Percentiles rank a stretch among this genome's conserved stretches.
Evolutionary conservation across 2,329 filamentous ascomycete species (phyloP).

Genomic region (Pestalotiopsis sp.): DNA sequence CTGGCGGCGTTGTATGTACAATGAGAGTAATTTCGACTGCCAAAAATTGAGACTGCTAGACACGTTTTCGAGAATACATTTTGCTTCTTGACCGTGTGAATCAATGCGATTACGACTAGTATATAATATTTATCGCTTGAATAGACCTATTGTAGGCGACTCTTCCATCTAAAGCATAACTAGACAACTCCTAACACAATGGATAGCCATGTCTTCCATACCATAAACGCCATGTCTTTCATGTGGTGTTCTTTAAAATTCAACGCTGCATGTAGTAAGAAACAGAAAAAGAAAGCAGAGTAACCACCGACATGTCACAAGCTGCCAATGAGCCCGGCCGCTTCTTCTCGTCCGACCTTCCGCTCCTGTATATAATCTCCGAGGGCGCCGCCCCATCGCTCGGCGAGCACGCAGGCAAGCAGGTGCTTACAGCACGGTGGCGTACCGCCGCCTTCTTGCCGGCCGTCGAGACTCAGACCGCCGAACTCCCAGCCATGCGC

Average conservation of each 20-base stretch:
- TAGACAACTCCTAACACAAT: too few species aligned
- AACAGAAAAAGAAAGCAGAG: background rate
- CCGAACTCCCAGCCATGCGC: conserved; percentile 30
- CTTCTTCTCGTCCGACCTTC: conserved; percentile 62
- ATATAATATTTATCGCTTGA: too few species aligned
- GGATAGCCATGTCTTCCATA: background rate
- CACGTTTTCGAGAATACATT: background rate
- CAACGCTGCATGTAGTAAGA: background rate
- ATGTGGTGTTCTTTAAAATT: background rate
- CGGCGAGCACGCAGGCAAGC: conserved; percentile 77
- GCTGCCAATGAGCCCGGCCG: conserved; percentile 65
- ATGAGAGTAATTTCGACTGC: conserved; percentile 6
- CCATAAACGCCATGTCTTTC: background rate
- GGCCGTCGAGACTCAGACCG: conserved; percentile 35
- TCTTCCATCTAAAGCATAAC: too few species aligned
- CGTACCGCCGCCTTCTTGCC: conserved; percentile 17
- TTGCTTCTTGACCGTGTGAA: background rate
- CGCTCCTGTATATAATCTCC: conserved; percentile 56
- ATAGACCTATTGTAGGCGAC: too few species aligned
- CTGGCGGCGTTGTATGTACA: conserved; percentile 10
- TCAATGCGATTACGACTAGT: too few species aligned
- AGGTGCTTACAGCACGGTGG: conserved; percentile 81
- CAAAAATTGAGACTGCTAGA: conserved; percentile 8
- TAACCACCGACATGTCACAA: background rate
- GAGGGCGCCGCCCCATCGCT: conserved; percentile 63